Evolutionary conservation across 2,329 filamentous ascomycete genomes (phyloP).

Genomic region (Xylariales sp.): DNA sequence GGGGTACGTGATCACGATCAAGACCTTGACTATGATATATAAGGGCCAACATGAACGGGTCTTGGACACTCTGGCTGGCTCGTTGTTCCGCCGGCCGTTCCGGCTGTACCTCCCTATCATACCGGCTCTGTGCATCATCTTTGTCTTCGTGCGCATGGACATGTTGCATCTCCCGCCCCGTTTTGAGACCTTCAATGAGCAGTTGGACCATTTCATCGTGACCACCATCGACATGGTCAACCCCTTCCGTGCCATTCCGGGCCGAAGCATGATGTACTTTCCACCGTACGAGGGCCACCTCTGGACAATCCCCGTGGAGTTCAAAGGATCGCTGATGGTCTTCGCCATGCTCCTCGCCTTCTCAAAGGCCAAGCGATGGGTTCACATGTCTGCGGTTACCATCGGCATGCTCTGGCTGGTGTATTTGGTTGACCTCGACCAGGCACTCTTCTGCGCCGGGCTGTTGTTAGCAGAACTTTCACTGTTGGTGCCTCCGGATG

Average conservation of each 20-base stretch:
- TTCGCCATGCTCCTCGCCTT: conserved; percentile 2
- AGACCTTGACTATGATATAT: conserved; percentile 19
- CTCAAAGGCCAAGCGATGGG: conserved; percentile 11
- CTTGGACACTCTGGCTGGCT: conserved; percentile 13
- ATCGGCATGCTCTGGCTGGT: conserved; percentile 9
- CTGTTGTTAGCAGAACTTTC: conserved; percentile 16
- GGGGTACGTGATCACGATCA: conserved; percentile 27
- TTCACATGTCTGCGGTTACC: conserved; percentile 10
- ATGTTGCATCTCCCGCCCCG: not conserved
- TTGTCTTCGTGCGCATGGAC: conserved; percentile 4
- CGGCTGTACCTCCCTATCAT: conserved; percentile 25
- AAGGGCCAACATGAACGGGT: conserved; percentile 9
- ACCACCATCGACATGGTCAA: conserved; percentile 14
- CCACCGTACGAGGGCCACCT: conserved; percentile 15
- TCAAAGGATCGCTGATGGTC: conserved; percentile 10
- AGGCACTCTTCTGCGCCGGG: conserved; percentile 15
- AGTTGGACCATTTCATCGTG: conserved; percentile 22
- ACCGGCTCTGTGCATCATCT: conserved; percentile 14
- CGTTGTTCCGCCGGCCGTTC: conserved; percentile 22
- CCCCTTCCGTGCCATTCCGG: conserved; percentile 26
- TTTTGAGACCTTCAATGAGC: not conserved
- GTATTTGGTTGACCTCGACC: conserved; percentile 12
- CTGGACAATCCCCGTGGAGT: conserved; percentile 18
- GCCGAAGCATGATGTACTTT: conserved; percentile 27
- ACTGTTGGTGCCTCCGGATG: conserved; percentile 7